Percentiles rank a stretch among this genome's conserved stretches.
Conservation (phyloP, 495 filamentous ascomycete genomes). For the Parachaetomium inaequale region DNA sequence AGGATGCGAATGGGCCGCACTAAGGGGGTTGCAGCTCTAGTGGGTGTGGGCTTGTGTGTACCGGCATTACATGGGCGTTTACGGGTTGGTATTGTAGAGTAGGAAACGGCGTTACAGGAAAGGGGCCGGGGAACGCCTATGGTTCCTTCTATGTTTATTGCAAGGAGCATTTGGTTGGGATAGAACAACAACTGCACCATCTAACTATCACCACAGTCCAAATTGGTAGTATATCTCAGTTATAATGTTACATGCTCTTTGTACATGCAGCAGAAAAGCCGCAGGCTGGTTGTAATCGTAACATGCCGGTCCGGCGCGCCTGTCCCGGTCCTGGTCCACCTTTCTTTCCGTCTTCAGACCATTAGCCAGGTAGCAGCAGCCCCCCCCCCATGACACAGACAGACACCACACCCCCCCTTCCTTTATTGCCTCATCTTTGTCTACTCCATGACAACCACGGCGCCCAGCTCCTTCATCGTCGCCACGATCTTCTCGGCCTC, state of each 20-base stretch:
- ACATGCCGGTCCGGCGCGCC: conserved; percentile 22
- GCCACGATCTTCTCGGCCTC: conserved; percentile 98
- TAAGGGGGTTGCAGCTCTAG: background rate
- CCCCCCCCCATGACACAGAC: background rate
- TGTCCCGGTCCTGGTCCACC: conserved; percentile 5
- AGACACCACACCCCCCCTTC: background rate
- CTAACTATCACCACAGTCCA: background rate
- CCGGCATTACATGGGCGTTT: conserved; percentile 10
- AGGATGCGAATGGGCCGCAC: conserved; percentile 12
- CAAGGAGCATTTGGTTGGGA: background rate
- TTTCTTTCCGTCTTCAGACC: conserved; percentile 5
- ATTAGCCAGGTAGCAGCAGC: conserved; percentile 1
- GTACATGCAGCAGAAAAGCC: conserved; percentile 29
- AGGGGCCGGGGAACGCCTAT: background rate
- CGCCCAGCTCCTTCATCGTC: conserved; percentile 87
- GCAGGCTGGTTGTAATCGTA: conserved; percentile 21
- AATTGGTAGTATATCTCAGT: conserved; percentile 20
- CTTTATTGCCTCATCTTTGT: background rate
- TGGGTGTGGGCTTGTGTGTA: background rate
- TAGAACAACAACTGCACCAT: background rate
- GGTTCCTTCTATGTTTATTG: background rate
- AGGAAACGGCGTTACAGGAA: background rate
- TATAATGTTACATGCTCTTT: conserved; percentile 37
- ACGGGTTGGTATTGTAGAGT: background rate
- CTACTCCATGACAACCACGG: conserved; percentile 85